Evolutionary conservation across 345 rosid genomes (phyloP).

Genomic region (Corchorus olitorius): DNA sequence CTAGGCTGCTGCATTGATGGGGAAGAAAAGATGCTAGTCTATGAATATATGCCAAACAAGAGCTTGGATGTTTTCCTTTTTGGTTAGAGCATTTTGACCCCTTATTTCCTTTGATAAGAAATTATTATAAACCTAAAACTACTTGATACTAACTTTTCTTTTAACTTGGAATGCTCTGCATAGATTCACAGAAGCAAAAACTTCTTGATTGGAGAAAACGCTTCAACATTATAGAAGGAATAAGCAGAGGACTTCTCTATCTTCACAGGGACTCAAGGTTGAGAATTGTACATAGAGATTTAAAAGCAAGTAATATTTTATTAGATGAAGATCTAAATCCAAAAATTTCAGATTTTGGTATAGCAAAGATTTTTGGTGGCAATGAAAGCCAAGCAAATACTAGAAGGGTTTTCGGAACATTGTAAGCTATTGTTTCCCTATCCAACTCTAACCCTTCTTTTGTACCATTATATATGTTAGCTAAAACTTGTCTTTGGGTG

Average conservation of each 20-base stretch:
- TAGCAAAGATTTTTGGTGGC: conserved; percentile 7
- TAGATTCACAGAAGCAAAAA: neutral
- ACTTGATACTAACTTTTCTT: too few relatives aligned
- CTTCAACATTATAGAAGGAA: conserved; percentile 10
- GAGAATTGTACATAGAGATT: conserved; percentile 1
- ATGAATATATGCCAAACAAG: too few relatives aligned
- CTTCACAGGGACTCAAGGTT: neutral
- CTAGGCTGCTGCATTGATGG: conserved; percentile 37
- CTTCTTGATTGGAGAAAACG: conserved; percentile 13
- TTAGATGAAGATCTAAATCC: conserved; percentile 8
- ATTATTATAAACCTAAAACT: too few relatives aligned
- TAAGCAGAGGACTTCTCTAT: conserved; percentile 2
- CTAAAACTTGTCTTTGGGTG: too few relatives aligned
- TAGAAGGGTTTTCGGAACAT: conserved; percentile 19
- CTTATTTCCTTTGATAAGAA: too few relatives aligned
- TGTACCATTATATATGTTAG: too few relatives aligned
- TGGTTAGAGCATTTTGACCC: conserved; percentile 24
- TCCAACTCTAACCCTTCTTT: neutral
- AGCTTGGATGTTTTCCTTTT: conserved; percentile 38
- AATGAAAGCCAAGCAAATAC: conserved; percentile 5
- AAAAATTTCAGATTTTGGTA: conserved; percentile 19
- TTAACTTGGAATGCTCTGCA: too few relatives aligned
- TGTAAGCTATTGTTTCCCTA: neutral
- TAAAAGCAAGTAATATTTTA: conserved; percentile 17
- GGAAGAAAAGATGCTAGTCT: conserved; percentile 35